Evolutionary conservation across 2,329 filamentous ascomycete species (phyloP).

Genomic region (Neopestalotiopsis rosae): DNA sequence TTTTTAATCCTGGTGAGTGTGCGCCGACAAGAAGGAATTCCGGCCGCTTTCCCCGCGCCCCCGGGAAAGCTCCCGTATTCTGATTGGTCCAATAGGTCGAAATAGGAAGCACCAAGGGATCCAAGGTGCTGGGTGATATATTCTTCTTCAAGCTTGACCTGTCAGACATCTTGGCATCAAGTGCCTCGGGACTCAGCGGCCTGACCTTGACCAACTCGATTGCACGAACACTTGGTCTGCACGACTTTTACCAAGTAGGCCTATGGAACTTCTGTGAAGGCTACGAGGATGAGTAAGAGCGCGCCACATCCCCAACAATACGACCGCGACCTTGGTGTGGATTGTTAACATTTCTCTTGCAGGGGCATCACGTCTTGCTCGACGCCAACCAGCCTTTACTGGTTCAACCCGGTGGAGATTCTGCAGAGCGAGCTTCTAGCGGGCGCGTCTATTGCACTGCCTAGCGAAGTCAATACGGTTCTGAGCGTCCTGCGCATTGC

Average conservation of each 20-base stretch:
- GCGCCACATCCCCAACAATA: slow-evolving; percentile 39
- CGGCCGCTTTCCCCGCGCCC: background rate
- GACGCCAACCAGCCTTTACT: slow-evolving; percentile 72
- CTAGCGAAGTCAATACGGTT: slow-evolving; percentile 73
- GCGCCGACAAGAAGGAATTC: background rate
- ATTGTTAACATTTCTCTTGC: slow-evolving; percentile 46
- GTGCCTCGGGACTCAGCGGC: slow-evolving; percentile 69
- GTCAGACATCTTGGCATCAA: slow-evolving; percentile 77
- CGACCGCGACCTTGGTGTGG: slow-evolving; percentile 26
- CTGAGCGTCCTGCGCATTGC: slow-evolving; percentile 76
- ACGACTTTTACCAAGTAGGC: slow-evolving; percentile 94
- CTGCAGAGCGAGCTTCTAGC: slow-evolving; percentile 79
- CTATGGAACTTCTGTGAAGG: slow-evolving; percentile 94
- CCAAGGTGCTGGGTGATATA: slow-evolving; percentile 67
- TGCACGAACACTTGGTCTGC: slow-evolving; percentile 82
- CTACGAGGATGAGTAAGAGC: slow-evolving; percentile 67
- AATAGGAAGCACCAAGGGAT: slow-evolving; percentile 74
- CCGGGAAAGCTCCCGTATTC: background rate
- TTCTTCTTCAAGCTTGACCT: slow-evolving; percentile 89
- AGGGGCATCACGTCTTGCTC: slow-evolving; percentile 81
- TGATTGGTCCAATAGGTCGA: slow-evolving; percentile 50
- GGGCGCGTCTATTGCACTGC: slow-evolving; percentile 83
- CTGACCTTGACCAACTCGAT: slow-evolving; percentile 79
- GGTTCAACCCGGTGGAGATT: slow-evolving; percentile 90
- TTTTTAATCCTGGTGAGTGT: slow-evolving; percentile 76